Conservation (phyloP, 495 filamentous ascomycete species). For the Letharia columbiana region DNA sequence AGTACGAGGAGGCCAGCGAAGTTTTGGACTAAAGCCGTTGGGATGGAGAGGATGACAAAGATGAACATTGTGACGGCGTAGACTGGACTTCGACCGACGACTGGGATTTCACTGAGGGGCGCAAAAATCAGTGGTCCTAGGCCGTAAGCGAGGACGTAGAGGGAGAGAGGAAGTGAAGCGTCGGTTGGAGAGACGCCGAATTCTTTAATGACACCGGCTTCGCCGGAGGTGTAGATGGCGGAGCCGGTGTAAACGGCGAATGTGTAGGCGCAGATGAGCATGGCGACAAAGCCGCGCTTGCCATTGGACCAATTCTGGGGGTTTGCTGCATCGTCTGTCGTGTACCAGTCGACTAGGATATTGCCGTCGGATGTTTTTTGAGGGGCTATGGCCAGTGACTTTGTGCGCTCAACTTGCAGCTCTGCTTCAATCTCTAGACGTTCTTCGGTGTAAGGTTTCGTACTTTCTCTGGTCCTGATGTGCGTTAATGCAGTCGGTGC, state of each 20-base stretch:
- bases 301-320: constrained; percentile 46
- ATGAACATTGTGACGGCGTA: constrained; percentile 41
- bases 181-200: constrained; percentile 42
- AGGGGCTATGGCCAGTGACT: constrained; percentile 42
- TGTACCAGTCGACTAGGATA: constrained; percentile 50
- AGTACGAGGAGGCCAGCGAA: constrained; percentile 46
- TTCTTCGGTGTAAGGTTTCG: constrained; percentile 31
- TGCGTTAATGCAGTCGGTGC: constrained; percentile 19
- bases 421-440: constrained; percentile 38
- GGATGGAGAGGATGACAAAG: constrained; percentile 46
- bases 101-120: constrained; percentile 44
- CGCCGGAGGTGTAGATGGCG: constrained; percentile 38
- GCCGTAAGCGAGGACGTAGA: constrained; percentile 42
- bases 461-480: constrained; percentile 31
- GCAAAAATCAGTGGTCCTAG: constrained; percentile 42
- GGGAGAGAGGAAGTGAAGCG: constrained; percentile 41
- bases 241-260: constrained; percentile 42
- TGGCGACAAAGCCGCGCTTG: constrained; percentile 35
- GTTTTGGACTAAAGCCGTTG: constrained; percentile 39
- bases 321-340: constrained; percentile 43
- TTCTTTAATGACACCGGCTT: constrained; percentile 29
- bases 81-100: constrained; percentile 41
- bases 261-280: constrained; percentile 39
- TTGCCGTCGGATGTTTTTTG: constrained; percentile 37
- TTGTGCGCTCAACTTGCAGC: constrained; percentile 35